Conservation (phyloP, 345 rosid genomes). For the Linum lewisii region DNA sequence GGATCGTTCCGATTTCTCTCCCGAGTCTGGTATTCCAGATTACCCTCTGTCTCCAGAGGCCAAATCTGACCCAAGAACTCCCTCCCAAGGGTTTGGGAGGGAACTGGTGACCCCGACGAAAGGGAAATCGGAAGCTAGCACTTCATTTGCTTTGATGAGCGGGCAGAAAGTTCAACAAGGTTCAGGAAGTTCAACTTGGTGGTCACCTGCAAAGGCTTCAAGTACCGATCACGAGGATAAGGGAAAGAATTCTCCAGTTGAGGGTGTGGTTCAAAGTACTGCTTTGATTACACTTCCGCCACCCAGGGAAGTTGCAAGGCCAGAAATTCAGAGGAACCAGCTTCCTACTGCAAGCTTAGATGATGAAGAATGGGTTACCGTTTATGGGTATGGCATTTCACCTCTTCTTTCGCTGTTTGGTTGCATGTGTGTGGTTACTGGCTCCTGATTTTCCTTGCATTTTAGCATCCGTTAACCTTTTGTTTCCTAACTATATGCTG, state of each 20-base stretch:
- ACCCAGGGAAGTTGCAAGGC: constrained; percentile 92
- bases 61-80: constrained; percentile 55
- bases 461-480: too few relatives aligned
- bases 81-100: constrained; percentile 37
- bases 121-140: constrained; percentile 49
- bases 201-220: constrained; percentile 55
- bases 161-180: constrained; percentile 62
- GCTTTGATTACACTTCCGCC: constrained; percentile 84
- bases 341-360: constrained; percentile 66
- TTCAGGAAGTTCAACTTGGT: constrained; percentile 51
- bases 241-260: constrained; percentile 84
- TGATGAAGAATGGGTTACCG: constrained; percentile 98
- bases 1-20: constrained; percentile 85
- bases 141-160: constrained; percentile 45
- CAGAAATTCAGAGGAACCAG: constrained; percentile 63
- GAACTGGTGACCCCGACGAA: constrained; percentile 46
- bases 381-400: constrained; percentile 59
- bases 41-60: constrained; percentile 59
- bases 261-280: constrained; percentile 81
- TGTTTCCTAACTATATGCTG: too few relatives aligned
- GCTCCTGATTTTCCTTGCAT: background rate
- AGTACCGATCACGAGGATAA: constrained; percentile 69
- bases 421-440: background rate
- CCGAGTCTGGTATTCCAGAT: constrained; percentile 74
- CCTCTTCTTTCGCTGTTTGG: background rate